Percentiles rank a stretch among this genome's conserved stretches.
phyloP scores from a whole-genome alignment of 2,329 filamentous ascomycete species.

The Xylogone sp. region DNA sequence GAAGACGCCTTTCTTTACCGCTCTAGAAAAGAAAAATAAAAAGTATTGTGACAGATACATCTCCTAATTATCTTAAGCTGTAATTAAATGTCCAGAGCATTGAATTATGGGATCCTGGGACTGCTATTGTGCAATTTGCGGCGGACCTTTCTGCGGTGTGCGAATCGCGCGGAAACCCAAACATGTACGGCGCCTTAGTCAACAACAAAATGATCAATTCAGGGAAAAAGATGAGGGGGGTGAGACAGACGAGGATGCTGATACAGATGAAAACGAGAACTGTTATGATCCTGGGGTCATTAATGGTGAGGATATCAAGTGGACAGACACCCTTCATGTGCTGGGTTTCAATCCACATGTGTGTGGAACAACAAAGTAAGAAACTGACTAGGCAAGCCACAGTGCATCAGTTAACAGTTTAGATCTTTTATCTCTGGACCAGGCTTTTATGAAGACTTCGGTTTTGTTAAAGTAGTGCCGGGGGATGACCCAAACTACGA shows the following conservation, averaged over 20 bases:
- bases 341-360: constrained; percentile 1
- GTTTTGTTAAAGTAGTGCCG: background rate
- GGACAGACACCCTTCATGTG: constrained; percentile 1
- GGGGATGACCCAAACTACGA: constrained; percentile 2
- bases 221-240: background rate
- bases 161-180: background rate
- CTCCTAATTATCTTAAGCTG: too few relatives aligned
- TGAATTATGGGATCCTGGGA: constrained; percentile 6
- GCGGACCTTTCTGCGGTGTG: background rate
- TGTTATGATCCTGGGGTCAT: constrained; percentile 3
- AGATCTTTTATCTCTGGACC: constrained; percentile 3
- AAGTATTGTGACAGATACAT: too few relatives aligned
- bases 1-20: too few relatives aligned
- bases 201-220: background rate
- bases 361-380: constrained; percentile 2
- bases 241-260: background rate
- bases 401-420: background rate
- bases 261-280: background rate
- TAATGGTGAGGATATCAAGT: background rate
- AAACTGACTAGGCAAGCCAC: background rate
- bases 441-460: constrained; percentile 1
- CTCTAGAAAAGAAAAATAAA: too few relatives aligned
- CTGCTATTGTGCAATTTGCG: constrained; percentile 6
- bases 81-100: too few relatives aligned
- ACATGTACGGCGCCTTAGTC: background rate